These are phyloP conservation scores for Kwoniella sp. DNA, from an alignment of 768 basidiomycete genomes.

Conservation along the genomic window DNA sequence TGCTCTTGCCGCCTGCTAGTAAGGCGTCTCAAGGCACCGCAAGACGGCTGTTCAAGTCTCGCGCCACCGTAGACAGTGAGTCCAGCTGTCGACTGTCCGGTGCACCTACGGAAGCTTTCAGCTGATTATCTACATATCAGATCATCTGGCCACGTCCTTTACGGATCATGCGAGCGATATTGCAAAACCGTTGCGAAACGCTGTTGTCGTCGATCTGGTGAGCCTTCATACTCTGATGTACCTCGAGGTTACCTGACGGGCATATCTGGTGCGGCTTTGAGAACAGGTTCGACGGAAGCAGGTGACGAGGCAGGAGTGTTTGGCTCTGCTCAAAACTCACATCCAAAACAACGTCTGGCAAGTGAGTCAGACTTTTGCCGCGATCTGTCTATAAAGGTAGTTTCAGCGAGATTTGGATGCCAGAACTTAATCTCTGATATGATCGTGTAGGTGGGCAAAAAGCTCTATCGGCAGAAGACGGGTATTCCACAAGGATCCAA, in stretches of 20 bases:
- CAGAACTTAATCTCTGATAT: too few species aligned
- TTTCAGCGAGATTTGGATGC: slow-evolving; percentile 7
- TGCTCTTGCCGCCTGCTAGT: slow-evolving; percentile 64
- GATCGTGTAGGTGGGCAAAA: slow-evolving; percentile 36
- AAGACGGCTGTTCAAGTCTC: slow-evolving; percentile 42
- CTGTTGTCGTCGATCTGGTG: slow-evolving; percentile 85
- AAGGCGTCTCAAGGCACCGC: slow-evolving; percentile 57
- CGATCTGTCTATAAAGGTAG: too few species aligned
- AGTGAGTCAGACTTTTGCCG: too few species aligned
- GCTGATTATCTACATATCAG: slow-evolving; percentile 57
- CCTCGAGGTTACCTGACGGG: too few species aligned
- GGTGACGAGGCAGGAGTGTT: slow-evolving; percentile 64
- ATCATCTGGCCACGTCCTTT: slow-evolving; percentile 71
- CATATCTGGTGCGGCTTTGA: neutral
- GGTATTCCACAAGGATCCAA: slow-evolving; percentile 98
- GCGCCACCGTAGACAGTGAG: slow-evolving; percentile 40
- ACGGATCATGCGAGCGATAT: slow-evolving; percentile 68
- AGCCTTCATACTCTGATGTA: slow-evolving; percentile 4
- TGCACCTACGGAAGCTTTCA: neutral
- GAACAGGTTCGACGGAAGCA: slow-evolving; percentile 63
- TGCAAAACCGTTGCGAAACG: slow-evolving; percentile 68
- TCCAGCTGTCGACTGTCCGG: neutral
- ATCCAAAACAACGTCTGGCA: slow-evolving; percentile 91
- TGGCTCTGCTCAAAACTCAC: slow-evolving; percentile 80
- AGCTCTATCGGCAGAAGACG: slow-evolving; percentile 70